These are phyloP conservation scores for Carnegiea gigantea DNA, from an alignment of 179 eudicot species.

Conservation along the genomic window DNA sequence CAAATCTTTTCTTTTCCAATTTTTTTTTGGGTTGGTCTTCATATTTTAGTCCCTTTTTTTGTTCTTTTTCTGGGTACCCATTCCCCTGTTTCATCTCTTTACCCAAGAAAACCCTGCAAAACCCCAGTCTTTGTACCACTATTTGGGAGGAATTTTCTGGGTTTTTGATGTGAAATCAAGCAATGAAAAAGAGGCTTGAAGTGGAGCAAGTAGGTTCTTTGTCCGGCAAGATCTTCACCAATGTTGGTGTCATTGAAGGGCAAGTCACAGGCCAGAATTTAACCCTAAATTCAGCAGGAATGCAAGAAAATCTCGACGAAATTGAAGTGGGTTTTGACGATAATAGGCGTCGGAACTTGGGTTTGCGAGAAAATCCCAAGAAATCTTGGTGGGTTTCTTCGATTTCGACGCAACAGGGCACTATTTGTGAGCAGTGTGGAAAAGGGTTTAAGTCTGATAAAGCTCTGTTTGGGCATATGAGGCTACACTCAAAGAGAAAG, in stretches of 20 bases:
- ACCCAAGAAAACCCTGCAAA: neutral
- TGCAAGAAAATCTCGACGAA: neutral
- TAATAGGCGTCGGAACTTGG: neutral
- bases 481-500: constrained; percentile 22
- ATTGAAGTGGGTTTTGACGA: constrained; percentile 22
- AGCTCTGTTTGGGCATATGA: constrained; percentile 38
- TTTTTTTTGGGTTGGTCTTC: neutral
- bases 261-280: neutral
- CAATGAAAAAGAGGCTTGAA: constrained; percentile 13
- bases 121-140: neutral
- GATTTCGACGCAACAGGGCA: neutral
- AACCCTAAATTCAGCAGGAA: constrained; percentile 2
- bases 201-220: neutral
- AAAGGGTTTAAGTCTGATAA: constrained; percentile 30
- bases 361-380: constrained; percentile 2
- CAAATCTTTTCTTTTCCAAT: neutral
- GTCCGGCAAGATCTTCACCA: neutral
- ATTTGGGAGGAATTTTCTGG: neutral
- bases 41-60: neutral
- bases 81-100: constrained; percentile 18
- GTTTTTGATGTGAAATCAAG: constrained; percentile 2
- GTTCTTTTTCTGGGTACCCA: constrained; percentile 8
- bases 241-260: constrained; percentile 11
- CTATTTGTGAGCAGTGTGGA: constrained; percentile 26
- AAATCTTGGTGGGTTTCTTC: constrained; percentile 21